phyloP scores from a whole-genome alignment of 192 early-diverging fungal genomes.

The Dimargaris cristalligena region DNA sequence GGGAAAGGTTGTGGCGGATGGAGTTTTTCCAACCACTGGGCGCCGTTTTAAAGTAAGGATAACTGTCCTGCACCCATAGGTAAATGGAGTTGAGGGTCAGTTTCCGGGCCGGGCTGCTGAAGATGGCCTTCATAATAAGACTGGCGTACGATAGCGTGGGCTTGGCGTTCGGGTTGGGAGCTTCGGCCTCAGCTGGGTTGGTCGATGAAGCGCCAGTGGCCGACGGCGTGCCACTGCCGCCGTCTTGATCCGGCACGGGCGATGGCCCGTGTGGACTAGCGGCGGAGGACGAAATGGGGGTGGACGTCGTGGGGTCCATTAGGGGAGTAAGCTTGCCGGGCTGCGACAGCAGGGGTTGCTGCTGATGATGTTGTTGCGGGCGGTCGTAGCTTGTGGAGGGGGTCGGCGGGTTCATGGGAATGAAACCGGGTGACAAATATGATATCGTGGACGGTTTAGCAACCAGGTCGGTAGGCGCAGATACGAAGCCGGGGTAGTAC shows the following conservation, averaged over 20 bases:
- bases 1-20: conserved; percentile 74
- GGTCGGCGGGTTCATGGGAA: too few relatives aligned
- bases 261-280: not conserved
- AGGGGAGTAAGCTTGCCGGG: too few relatives aligned
- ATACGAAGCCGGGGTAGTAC: too few relatives aligned
- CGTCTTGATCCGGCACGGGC: not conserved
- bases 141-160: conserved; percentile 74
- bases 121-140: conserved; percentile 68
- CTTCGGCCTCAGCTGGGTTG: not conserved
- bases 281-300: not conserved
- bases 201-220: too few relatives aligned
- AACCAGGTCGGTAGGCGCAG: too few relatives aligned
- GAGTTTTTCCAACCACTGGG: conserved; percentile 70
- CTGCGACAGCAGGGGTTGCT: too few relatives aligned
- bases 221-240: too few relatives aligned
- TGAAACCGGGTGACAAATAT: too few relatives aligned
- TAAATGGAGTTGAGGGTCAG: conserved; percentile 80
- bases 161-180: conserved; percentile 29
- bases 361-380: too few relatives aligned
- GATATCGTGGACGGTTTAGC: too few relatives aligned
- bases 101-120: conserved; percentile 38
- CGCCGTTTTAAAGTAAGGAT: conserved; percentile 61
- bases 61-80: conserved; percentile 56
- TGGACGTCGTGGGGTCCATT: too few relatives aligned
- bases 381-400: too few relatives aligned